Evolutionary conservation across 2,329 filamentous ascomycete genomes (phyloP).

Genomic region (Fusarium tanahbumbuense): DNA sequence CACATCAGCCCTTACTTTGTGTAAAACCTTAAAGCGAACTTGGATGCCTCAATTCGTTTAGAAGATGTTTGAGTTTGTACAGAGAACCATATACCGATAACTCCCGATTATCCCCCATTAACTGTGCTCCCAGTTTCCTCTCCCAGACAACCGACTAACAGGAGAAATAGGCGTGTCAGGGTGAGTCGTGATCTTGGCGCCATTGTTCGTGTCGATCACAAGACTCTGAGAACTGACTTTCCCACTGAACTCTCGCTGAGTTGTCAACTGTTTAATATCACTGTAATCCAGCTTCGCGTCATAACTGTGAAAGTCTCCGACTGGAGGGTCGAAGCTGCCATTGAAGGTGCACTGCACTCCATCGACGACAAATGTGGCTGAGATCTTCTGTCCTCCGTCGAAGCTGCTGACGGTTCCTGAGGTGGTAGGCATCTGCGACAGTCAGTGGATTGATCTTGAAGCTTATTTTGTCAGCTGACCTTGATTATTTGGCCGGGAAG

Average conservation of each 20-base stretch:
- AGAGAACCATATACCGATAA: neutral
- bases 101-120: neutral
- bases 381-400: neutral
- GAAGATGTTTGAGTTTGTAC: neutral
- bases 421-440: neutral
- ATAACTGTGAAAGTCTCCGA: neutral
- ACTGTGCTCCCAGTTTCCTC: neutral
- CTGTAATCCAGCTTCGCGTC: neutral
- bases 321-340: neutral
- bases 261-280: neutral
- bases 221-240: neutral
- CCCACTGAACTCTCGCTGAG: neutral
- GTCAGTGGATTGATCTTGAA: neutral
- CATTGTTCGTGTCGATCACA: neutral
- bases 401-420: neutral
- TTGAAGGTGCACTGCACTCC: neutral
- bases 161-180: neutral
- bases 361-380: neutral
- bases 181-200: neutral
- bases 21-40: neutral
- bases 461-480: neutral
- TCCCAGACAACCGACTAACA: neutral
- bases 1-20: neutral
- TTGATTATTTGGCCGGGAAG: neutral
- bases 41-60: neutral